These are phyloP conservation scores for Stagonosporopsis chrysanthemi DNA, from an alignment of 2,329 filamentous ascomycete genomes.

Conservation along the genomic window DNA sequence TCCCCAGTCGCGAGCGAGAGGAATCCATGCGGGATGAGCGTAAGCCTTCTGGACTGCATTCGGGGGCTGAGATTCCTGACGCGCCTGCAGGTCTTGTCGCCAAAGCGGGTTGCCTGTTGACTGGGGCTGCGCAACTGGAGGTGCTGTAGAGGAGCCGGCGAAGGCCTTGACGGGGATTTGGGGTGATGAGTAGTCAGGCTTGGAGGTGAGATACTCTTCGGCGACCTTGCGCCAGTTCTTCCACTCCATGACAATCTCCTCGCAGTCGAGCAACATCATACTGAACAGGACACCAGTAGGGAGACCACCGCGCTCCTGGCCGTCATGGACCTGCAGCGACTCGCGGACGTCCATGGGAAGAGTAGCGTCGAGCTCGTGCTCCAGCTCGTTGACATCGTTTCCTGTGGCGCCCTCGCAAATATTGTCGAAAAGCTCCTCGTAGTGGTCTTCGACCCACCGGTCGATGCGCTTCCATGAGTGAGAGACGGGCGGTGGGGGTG, in stretches of 20 bases:
- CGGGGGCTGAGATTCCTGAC: slow-evolving; percentile 87
- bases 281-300: slow-evolving; percentile 94
- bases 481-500: slow-evolving; percentile 83
- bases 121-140: slow-evolving; percentile 61
- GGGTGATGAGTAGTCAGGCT: slow-evolving; percentile 63
- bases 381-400: slow-evolving; percentile 96
- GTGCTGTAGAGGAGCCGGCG: slow-evolving; percentile 74
- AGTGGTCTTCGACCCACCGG: slow-evolving; percentile 91
- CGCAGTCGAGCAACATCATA: slow-evolving; percentile 94
- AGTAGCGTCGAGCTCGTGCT: slow-evolving; percentile 94
- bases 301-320: slow-evolving; percentile 91
- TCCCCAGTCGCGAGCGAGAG: slow-evolving; percentile 95
- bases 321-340: slow-evolving; percentile 88
- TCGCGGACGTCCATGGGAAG: slow-evolving; percentile 93
- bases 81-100: slow-evolving; percentile 82
- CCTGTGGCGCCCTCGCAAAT: slow-evolving; percentile 88
- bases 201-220: slow-evolving; percentile 78
- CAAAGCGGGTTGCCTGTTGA: slow-evolving; percentile 70
- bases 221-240: slow-evolving; percentile 95
- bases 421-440: slow-evolving; percentile 92
- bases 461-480: slow-evolving; percentile 97
- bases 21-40: slow-evolving; percentile 93
- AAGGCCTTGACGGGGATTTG: slow-evolving; percentile 75
- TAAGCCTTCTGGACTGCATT: slow-evolving; percentile 91
- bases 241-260: slow-evolving; percentile 98